These are phyloP conservation scores for Podila epicladia DNA, from an alignment of 192 early-diverging fungal genomes.

Conservation along the genomic window DNA sequence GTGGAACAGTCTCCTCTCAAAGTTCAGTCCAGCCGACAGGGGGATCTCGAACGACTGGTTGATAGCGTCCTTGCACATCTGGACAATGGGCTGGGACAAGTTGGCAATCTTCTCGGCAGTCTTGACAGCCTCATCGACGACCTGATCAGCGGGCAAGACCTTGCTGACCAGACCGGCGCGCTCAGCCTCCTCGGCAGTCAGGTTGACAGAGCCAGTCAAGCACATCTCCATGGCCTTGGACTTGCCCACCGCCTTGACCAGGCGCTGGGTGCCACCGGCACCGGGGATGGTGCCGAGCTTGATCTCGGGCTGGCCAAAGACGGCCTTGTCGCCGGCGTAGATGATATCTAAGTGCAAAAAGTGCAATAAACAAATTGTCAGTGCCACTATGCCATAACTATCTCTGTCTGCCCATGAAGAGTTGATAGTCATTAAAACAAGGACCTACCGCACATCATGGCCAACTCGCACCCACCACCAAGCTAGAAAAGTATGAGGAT, in stretches of 20 bases:
- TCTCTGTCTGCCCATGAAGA: too few species aligned
- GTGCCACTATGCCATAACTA: too few species aligned
- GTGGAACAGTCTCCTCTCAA: constrained; percentile 97
- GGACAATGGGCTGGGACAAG: constrained; percentile 85
- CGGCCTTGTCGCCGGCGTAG: constrained; percentile 97
- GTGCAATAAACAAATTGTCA: neutral
- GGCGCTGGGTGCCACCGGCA: constrained; percentile 83
- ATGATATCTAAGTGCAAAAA: constrained; percentile 75
- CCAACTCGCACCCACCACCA: constrained; percentile 98
- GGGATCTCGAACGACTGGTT: constrained; percentile 94
- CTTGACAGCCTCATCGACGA: constrained; percentile 92
- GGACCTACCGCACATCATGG: constrained; percentile 91
- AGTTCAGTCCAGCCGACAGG: constrained; percentile 84
- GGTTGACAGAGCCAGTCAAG: constrained; percentile 85
- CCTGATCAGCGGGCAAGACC: constrained; percentile 85
- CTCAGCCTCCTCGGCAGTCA: constrained; percentile 90
- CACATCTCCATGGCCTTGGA: constrained; percentile 98
- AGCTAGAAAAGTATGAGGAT: constrained; percentile 58
- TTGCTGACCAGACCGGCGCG: constrained; percentile 87
- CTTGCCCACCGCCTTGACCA: constrained; percentile 95
- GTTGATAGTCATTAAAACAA: too few species aligned
- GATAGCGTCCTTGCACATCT: constrained; percentile 98
- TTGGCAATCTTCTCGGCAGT: constrained; percentile 87
- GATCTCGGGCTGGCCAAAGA: constrained; percentile 99
- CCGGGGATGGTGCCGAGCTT: constrained; percentile 98